Conservation (phyloP, 2,329 filamentous ascomycete species). For the Cryphonectria naterciae region DNA sequence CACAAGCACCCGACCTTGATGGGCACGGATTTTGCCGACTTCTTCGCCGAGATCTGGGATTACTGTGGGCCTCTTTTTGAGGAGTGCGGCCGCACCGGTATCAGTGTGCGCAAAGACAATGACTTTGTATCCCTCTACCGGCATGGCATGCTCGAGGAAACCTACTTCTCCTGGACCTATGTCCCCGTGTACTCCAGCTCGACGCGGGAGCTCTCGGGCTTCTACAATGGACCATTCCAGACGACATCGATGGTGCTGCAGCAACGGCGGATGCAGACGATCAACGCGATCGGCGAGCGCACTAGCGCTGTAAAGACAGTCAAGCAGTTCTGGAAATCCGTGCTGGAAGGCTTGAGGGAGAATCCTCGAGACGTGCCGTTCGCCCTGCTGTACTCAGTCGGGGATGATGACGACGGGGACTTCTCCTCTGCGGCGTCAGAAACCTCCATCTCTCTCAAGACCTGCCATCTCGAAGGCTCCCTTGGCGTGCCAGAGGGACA, state of each 20-base stretch:
- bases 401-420: conserved; percentile 43
- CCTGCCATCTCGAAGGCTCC: conserved; percentile 42
- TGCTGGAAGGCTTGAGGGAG: conserved; percentile 40
- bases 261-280: conserved; percentile 40
- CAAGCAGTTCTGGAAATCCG: conserved; percentile 41
- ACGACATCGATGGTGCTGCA: conserved; percentile 41
- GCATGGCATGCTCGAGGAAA: conserved; percentile 44
- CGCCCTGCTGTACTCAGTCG: conserved; percentile 46
- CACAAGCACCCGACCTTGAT: conserved; percentile 66
- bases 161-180: conserved; percentile 44
- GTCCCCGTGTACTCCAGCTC: conserved; percentile 44
- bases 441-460: conserved; percentile 42
- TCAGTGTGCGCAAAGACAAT: conserved; percentile 40
- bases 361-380: conserved; percentile 46
- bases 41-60: conserved; percentile 57
- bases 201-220: conserved; percentile 40
- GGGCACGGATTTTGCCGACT: conserved; percentile 59
- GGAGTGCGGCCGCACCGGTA: conserved; percentile 42
- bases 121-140: conserved; percentile 40
- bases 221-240: conserved; percentile 45
- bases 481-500: conserved; percentile 43
- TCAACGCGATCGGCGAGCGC: conserved; percentile 39
- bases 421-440: conserved; percentile 41
- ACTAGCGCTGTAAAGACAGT: conserved; percentile 39
- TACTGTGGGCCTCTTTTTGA: conserved; percentile 39